phyloP scores from a whole-genome alignment of 176 grass and related monocot species.

The Cymbopogon citratus region DNA sequence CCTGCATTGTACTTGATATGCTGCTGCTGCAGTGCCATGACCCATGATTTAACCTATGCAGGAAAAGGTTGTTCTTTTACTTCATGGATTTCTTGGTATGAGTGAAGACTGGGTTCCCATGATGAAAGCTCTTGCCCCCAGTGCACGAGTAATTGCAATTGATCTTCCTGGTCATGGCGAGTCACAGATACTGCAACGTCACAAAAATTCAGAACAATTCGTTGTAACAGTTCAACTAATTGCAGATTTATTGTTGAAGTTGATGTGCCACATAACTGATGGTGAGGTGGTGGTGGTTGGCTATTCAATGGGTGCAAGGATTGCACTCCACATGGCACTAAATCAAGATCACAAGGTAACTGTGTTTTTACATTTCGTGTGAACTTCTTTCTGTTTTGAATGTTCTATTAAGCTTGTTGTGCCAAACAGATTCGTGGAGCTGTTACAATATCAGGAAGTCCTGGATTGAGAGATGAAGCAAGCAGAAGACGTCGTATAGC shows the following conservation, averaged over 20 bases:
- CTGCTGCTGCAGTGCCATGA: not conserved
- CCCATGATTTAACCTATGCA: slow-evolving; percentile 36
- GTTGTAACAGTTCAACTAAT: slow-evolving; percentile 52
- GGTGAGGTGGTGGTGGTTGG: slow-evolving; percentile 64
- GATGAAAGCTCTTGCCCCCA: slow-evolving; percentile 65
- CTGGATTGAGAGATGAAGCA: slow-evolving; percentile 65
- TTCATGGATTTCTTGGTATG: slow-evolving; percentile 97
- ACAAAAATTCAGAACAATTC: slow-evolving; percentile 30
- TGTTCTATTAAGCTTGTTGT: slow-evolving; percentile 25
- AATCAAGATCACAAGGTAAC: slow-evolving; percentile 74
- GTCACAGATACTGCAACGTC: slow-evolving; percentile 37
- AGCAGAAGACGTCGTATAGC: slow-evolving; percentile 48
- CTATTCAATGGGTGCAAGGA: slow-evolving; percentile 96
- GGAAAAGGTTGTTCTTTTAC: slow-evolving; percentile 74
- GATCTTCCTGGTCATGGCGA: slow-evolving; percentile 93
- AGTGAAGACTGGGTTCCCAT: slow-evolving; percentile 79
- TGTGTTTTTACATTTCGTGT: slow-evolving; percentile 14
- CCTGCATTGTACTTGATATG: slow-evolving; percentile 4
- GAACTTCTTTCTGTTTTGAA: not conserved
- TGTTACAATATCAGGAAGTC: slow-evolving; percentile 87
- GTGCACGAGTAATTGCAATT: slow-evolving; percentile 53
- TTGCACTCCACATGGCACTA: slow-evolving; percentile 81
- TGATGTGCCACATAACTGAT: slow-evolving; percentile 59
- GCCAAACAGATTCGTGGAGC: slow-evolving; percentile 66
- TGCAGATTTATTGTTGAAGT: slow-evolving; percentile 61